Percentiles rank a stretch among this genome's conserved stretches.
Conservation (phyloP, 2,329 filamentous ascomycete genomes). For the Ophiostoma sp. region DNA sequence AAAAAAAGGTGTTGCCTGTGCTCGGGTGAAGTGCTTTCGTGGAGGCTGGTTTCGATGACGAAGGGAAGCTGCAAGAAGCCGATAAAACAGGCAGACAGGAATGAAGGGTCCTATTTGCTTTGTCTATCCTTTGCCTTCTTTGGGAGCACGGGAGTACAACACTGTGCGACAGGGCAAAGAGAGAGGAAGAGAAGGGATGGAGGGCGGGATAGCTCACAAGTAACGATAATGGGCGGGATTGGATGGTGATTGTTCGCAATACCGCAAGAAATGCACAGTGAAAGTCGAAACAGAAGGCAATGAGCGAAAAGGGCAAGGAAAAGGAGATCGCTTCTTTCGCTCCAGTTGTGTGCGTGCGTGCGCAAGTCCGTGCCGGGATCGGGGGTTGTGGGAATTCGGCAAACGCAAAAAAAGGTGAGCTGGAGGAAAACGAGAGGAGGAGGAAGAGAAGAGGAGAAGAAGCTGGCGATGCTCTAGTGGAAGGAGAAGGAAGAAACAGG, state of each 20-base stretch:
- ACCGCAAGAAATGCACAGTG: not conserved
- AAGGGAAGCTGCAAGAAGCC: slow-evolving; percentile 10
- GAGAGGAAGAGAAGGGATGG: not conserved
- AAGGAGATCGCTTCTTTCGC: slow-evolving; percentile 6
- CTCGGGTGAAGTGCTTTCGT: not conserved
- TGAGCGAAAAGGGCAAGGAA: not conserved
- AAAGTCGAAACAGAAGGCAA: not conserved
- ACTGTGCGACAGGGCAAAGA: not conserved
- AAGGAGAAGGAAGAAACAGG: not conserved
- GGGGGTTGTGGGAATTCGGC: slow-evolving; percentile 2
- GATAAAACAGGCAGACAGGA: not conserved
- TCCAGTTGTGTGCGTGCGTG: not conserved
- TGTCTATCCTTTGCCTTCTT: not conserved
- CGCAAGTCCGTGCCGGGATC: slow-evolving; percentile 12
- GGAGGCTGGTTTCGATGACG: slow-evolving; percentile 7
- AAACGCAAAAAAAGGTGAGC: not conserved
- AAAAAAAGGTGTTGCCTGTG: not conserved
- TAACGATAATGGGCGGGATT: not conserved
- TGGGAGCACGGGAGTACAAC: not conserved
- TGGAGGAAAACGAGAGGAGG: not conserved
- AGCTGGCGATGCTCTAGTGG: not conserved
- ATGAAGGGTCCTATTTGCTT: not conserved
- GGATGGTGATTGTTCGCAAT: not conserved
- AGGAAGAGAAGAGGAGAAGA: not conserved
- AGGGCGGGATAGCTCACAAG: slow-evolving; percentile 10